A percentile compares a stretch with the other conserved stretches of the same genome.
Evolutionary conservation across 139 green algal species (phyloP).

Genomic region (Volvox africanus): DNA sequence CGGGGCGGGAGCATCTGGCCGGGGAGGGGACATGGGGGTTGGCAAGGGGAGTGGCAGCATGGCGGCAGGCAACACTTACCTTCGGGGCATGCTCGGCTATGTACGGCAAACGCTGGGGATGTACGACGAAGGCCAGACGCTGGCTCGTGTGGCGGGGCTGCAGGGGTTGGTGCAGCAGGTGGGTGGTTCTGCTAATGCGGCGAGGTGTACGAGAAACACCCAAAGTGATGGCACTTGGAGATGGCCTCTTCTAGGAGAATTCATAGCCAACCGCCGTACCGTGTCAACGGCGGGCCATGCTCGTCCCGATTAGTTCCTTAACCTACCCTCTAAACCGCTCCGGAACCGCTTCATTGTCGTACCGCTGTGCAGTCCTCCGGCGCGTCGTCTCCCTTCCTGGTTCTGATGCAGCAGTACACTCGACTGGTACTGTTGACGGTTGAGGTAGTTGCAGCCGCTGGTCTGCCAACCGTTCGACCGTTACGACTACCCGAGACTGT

Average conservation of each 20-base stretch:
- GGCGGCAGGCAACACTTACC: conserved; percentile 11
- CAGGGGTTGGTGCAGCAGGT: conserved; percentile 53
- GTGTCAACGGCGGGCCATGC: too few relatives aligned
- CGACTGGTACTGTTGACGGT: conserved; percentile 75
- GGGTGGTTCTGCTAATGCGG: background rate
- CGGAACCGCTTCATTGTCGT: too few relatives aligned
- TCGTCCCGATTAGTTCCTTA: too few relatives aligned
- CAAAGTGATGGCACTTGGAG: too few relatives aligned
- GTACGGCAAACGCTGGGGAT: conserved; percentile 62
- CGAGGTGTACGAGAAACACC: too few relatives aligned
- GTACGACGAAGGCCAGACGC: conserved; percentile 59
- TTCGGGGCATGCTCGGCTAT: conserved; percentile 65
- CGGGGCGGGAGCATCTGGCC: background rate
- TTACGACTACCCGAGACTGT: conserved; percentile 41
- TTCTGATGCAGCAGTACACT: conserved; percentile 82
- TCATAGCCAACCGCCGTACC: too few relatives aligned
- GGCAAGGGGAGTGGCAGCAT: background rate
- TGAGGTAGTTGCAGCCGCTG: conserved; percentile 63
- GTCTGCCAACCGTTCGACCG: conserved; percentile 47
- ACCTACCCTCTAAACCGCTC: too few relatives aligned
- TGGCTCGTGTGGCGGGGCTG: conserved; percentile 50
- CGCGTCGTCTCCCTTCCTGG: conserved; percentile 30
- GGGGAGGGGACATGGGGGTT: background rate
- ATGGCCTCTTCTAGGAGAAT: too few relatives aligned
- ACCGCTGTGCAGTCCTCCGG: conserved; percentile 3